Conservation (phyloP, 768 basidiomycete species). For the Coprinellus aureogranulatus region DNA sequence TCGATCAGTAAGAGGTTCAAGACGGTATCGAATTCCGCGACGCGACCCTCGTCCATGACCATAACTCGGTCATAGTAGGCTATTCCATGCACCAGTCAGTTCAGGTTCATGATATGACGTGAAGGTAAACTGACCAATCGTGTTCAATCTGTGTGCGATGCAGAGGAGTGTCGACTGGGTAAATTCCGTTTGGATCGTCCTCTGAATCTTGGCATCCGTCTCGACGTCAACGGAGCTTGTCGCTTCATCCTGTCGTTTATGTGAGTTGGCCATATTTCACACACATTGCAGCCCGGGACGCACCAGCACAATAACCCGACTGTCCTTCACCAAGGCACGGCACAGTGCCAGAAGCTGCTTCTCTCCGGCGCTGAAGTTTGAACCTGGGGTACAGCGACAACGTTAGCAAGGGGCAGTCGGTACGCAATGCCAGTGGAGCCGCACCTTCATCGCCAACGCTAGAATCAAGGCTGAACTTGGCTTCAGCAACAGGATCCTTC, state of each 20-base stretch:
- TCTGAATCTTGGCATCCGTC: conserved; percentile 60
- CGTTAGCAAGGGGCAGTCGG: too few species aligned
- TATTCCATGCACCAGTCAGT: conserved; percentile 19
- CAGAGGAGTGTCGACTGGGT: conserved; percentile 47
- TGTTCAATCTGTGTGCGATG: conserved; percentile 52
- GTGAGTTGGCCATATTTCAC: neutral
- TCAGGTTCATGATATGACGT: too few species aligned
- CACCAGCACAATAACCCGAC: conserved; percentile 50
- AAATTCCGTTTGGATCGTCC: conserved; percentile 64
- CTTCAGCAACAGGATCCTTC: conserved; percentile 44
- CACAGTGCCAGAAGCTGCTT: conserved; percentile 55
- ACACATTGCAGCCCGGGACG: neutral
- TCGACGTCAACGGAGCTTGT: conserved; percentile 63
- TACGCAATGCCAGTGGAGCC: too few species aligned
- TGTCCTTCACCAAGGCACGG: conserved; percentile 59
- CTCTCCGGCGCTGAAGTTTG: conserved; percentile 58
- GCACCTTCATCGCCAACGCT: conserved; percentile 45
- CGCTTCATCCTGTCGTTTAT: conserved; percentile 66
- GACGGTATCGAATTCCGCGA: conserved; percentile 76
- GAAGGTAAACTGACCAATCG: conserved; percentile 42
- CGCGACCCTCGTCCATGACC: conserved; percentile 67
- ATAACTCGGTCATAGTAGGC: conserved; percentile 68
- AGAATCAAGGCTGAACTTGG: conserved; percentile 67
- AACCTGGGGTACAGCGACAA: too few species aligned
- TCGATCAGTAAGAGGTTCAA: conserved; percentile 63